These are phyloP conservation scores for Mentha longifolia DNA, from an alignment of 257 asterid species.

Conservation along the genomic window DNA sequence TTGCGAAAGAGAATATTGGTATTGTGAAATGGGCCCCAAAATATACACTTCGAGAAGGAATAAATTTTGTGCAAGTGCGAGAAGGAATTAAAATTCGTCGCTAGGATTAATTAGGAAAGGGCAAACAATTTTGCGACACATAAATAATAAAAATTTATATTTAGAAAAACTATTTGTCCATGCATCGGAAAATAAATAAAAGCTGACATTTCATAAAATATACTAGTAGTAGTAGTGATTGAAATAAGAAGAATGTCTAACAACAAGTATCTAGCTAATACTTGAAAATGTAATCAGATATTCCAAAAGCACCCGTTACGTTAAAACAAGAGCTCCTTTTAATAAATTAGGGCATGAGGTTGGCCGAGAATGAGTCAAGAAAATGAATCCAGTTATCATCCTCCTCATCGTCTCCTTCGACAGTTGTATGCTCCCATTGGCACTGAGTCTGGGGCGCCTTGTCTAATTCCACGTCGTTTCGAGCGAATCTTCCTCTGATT, in stretches of 20 bases:
- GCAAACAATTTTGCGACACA: too few relatives aligned
- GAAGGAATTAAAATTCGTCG: neutral
- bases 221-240: too few relatives aligned
- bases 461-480: constrained; percentile 62
- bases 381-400: constrained; percentile 73
- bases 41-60: neutral
- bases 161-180: neutral
- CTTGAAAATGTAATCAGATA: constrained; percentile 10
- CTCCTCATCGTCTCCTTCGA: constrained; percentile 52
- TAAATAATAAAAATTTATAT: too few relatives aligned
- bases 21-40: neutral
- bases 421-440: constrained; percentile 50
- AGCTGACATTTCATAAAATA: neutral
- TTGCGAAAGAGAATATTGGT: neutral
- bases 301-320: neutral
- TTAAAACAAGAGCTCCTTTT: constrained; percentile 49
- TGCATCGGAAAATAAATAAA: neutral
- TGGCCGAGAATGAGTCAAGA: constrained; percentile 67
- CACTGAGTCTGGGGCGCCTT: constrained; percentile 52
- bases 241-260: neutral
- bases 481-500: constrained; percentile 82
- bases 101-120: neutral
- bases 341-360: constrained; percentile 46
- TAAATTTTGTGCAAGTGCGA: neutral
- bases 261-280: neutral